A percentile compares a stretch with the other conserved stretches of the same genome.
These are phyloP conservation scores for Exserohilum rostratum DNA, from an alignment of 2,329 filamentous ascomycete genomes.

Conservation along the genomic window DNA sequence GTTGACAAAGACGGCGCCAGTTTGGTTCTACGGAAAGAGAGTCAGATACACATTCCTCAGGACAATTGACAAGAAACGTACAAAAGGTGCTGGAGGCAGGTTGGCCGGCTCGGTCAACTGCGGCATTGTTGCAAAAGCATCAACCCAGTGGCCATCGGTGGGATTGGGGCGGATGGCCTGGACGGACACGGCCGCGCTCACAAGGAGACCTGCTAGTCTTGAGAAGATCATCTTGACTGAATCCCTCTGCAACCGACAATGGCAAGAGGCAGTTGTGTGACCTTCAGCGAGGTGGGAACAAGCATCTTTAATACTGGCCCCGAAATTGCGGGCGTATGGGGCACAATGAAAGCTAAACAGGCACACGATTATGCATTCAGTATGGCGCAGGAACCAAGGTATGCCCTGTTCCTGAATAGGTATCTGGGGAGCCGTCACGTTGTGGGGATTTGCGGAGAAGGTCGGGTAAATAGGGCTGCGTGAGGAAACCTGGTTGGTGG, in stretches of 20 bases:
- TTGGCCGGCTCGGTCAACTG: conserved; percentile 68
- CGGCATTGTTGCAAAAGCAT: conserved; percentile 70
- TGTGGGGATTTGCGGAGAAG: conserved; percentile 35
- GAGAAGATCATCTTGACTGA: conserved; percentile 22
- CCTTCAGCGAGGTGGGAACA: neutral
- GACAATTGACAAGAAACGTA: conserved; percentile 12
- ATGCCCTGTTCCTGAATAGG: conserved; percentile 25
- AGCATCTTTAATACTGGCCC: conserved; percentile 23
- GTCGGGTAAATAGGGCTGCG: conserved; percentile 41
- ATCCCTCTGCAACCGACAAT: neutral
- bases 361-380: conserved; percentile 21
- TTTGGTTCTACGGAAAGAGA: conserved; percentile 54
- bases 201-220: conserved; percentile 18
- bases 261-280: neutral
- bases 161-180: conserved; percentile 32
- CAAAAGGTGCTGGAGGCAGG: conserved; percentile 65
- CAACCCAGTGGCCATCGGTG: conserved; percentile 60
- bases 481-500: conserved; percentile 37
- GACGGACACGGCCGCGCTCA: conserved; percentile 19
- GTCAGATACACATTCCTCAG: neutral
- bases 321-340: conserved; percentile 28
- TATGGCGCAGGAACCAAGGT: conserved; percentile 15
- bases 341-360: conserved; percentile 21
- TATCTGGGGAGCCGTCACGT: conserved; percentile 16
- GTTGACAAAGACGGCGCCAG: conserved; percentile 62